Percentiles rank a stretch among this genome's conserved stretches.
These are phyloP conservation scores for Houttuynia cordata DNA, from an alignment of 164 flowering plant species.

Conservation along the genomic window DNA sequence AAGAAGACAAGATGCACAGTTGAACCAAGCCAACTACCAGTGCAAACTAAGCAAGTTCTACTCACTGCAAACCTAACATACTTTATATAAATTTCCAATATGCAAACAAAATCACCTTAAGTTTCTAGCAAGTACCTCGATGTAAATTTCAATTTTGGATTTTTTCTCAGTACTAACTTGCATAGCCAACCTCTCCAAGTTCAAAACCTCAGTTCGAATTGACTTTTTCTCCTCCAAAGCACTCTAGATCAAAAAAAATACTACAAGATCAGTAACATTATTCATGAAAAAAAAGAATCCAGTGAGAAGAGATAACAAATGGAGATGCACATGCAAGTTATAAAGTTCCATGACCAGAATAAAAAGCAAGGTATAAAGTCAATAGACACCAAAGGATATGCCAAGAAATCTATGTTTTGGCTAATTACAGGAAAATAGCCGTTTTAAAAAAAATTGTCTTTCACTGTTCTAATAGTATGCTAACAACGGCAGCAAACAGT, in stretches of 20 bases:
- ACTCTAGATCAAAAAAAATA: constrained; percentile 23
- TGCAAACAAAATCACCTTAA: neutral
- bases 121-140: constrained; percentile 33
- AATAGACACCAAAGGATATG: neutral
- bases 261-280: neutral
- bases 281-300: neutral
- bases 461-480: neutral
- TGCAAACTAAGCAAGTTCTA: neutral
- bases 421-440: neutral
- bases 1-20: neutral
- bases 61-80: neutral
- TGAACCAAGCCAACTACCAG: neutral
- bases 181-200: constrained; percentile 61
- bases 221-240: constrained; percentile 73
- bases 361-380: neutral
- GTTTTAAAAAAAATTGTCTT: neutral
- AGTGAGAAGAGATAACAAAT: neutral
- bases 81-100: neutral
- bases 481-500: neutral
- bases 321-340: neutral
- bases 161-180: constrained; percentile 55
- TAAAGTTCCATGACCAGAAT: too few species aligned
- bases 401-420: neutral
- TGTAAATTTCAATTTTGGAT: constrained; percentile 46
- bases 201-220: constrained; percentile 34